Base-by-base conservation (phyloP, 2,329 filamentous ascomycete genomes). In the Scedosporium dehoogii region DNA sequence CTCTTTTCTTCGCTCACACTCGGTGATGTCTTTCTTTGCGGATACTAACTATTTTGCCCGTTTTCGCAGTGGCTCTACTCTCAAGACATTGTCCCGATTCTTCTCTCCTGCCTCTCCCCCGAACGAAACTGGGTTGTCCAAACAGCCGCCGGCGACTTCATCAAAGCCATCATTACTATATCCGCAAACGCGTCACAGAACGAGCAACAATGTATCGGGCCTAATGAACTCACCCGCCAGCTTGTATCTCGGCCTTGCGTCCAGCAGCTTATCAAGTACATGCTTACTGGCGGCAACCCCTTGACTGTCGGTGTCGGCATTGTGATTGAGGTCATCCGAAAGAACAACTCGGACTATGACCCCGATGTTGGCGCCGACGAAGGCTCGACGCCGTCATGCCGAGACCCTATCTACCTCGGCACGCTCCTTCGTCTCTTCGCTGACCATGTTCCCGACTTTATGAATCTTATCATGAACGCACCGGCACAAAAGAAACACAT, bases 281-380 rank as follows among this genome's bases (percentile, higher is more conserved):
- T 99, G 94, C 84, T 97, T 14, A 84, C 87, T 60, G 94, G 94
- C 46, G 94, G 94, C 27, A 97, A 99, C 69, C 89, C 94, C 5
- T 77, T 99, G 63, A 97, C 93, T 0, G 96, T 97, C 16, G 94
- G 94, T 59, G 94, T 99, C 10, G 94, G 94, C 21, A 97, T 97
- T 70, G 85, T 99, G 41, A 99, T 99, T 66, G 94, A 99, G 75
- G 94, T 99, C 56, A 99, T 99, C 72, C 85, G 94, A 64, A 99
- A 99, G 78, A 99, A 99, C 76, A 99, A 99, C 73, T 97, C 94
- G 0, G 94, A 99, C 74, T 99, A 99, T 72, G 94, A 99, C 68
- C 88, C 94, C 0, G 94, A 97, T 68, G 90, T 92, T 68, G 87
- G 92, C 65, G 86, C 89, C 58, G 91, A 92, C 64, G 85, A 90